These are phyloP conservation scores for Pinus taeda DNA, from an alignment of 75 land plant genomes.

Conservation along the genomic window DNA sequence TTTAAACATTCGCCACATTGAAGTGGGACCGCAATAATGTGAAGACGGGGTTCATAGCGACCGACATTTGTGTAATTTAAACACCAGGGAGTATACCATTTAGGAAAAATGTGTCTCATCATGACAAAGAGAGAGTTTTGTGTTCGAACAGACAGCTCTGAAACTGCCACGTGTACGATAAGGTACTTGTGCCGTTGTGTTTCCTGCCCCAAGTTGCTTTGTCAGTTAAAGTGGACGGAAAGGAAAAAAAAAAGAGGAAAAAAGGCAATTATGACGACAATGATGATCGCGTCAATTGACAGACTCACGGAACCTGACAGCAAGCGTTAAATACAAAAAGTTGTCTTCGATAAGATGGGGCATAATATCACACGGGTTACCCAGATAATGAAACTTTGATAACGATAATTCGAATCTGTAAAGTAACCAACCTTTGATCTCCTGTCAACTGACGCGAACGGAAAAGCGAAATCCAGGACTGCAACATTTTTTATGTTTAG, in stretches of 20 bases:
- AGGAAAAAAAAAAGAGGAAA: not conserved
- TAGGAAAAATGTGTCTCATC: too few relatives aligned
- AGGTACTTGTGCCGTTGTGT: slow-evolving; percentile 3
- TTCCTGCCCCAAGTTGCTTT: not conserved
- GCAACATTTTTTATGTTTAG: too few relatives aligned
- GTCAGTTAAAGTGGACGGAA: slow-evolving; percentile 5
- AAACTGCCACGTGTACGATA: not conserved
- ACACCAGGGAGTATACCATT: too few relatives aligned
- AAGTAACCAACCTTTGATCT: not conserved
- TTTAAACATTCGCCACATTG: too few relatives aligned
- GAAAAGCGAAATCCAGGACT: too few relatives aligned
- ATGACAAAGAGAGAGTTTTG: too few relatives aligned
- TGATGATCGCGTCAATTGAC: slow-evolving; percentile 6
- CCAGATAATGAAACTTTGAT: not conserved
- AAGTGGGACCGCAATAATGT: too few relatives aligned
- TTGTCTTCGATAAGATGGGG: not conserved
- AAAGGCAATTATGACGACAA: not conserved
- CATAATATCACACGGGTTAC: not conserved
- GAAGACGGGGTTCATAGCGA: too few relatives aligned
- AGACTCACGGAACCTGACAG: slow-evolving; percentile 5
- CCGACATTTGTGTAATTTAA: too few relatives aligned
- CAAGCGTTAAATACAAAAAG: slow-evolving; percentile 6
- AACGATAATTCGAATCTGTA: not conserved
- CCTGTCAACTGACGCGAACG: not conserved
- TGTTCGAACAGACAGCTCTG: too few relatives aligned